Base-by-base conservation (phyloP, 2,329 filamentous ascomycete genomes). In the Xylaria digitata region DNA sequence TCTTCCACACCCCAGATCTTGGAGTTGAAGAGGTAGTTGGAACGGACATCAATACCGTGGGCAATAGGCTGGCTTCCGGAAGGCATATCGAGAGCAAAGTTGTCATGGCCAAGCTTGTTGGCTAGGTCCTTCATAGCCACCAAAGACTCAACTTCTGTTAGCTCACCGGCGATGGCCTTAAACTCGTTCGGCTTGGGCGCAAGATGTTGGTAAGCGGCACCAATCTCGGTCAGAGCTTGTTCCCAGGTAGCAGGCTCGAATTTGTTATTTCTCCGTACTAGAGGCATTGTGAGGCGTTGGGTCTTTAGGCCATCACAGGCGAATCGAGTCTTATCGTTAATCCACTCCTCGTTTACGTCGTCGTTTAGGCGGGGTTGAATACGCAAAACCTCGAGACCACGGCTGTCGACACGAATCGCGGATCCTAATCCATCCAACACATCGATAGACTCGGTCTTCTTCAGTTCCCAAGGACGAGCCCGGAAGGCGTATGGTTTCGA, bases 291-390 rank as follows among this genome's bases (percentile, higher is more conserved):
- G 63, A 99, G 85, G 77, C 96, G 89, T 82, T 99, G 96, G 53
- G 95, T 98, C 87, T 94, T 97, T 72, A 99, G 86, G 56, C 96
- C 96, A 79, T 99, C 96, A 79, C 94, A 97, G 48, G 96, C 95
- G 79, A 98, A 99, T 71, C 96, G 90, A 46, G 93, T 90, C 87
- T 98, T 99, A 85, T 99, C 96, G 82, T 98, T 96, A 80, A 99
- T 98, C 96, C 96, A 99, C 82, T 99, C 96, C 84, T 99, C 96
- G 80, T 99, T 99, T 75, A 99, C 89, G 75, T 98, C 94, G 78
- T 99, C 96, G 79, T 99, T 99, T 68, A 99, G 86, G 75, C 96
- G 89, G 66, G 96, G 96, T 17, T 97, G 79, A 67, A 99, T 87
- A 75, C 96, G 91, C 94, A 99, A 97, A 58, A 99, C 95, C 82